phyloP scores from a whole-genome alignment of 2,329 filamentous ascomycete species.

The Colletotrichum tanaceti region DNA sequence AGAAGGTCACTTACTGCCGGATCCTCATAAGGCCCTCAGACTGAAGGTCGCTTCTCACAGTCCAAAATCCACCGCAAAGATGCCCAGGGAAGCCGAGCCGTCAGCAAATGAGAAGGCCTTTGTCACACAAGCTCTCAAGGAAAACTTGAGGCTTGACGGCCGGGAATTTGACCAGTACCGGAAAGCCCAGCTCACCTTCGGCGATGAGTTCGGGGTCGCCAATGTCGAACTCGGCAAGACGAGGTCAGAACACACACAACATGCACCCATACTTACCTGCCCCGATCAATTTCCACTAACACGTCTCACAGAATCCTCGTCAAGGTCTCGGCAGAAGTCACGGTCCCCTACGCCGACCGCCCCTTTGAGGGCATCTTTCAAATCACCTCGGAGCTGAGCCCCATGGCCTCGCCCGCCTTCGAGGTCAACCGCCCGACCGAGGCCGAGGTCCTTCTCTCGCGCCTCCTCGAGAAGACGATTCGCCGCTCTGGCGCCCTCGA shows the following conservation, averaged over 20 bases:
- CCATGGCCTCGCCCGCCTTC: constrained; percentile 91
- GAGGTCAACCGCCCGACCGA: constrained; percentile 87
- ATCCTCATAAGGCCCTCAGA: constrained; percentile 18
- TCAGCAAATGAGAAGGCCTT: constrained; percentile 91
- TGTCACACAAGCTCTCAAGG: constrained; percentile 81
- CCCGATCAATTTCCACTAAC: constrained; percentile 7
- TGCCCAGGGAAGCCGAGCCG: constrained; percentile 93
- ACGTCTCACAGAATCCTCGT: constrained; percentile 75
- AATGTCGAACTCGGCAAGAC: constrained; percentile 92
- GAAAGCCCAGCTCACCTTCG: constrained; percentile 81
- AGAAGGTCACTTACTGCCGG: constrained; percentile 14
- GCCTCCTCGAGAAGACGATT: constrained; percentile 92
- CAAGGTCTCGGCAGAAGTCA: constrained; percentile 88
- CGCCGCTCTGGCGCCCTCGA: constrained; percentile 92
- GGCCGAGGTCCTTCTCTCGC: constrained; percentile 85
- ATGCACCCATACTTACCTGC: background rate
- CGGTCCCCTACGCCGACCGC: constrained; percentile 84
- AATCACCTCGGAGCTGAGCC: constrained; percentile 89
- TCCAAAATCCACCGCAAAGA: constrained; percentile 55
- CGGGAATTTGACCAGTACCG: constrained; percentile 85
- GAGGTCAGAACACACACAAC: constrained; percentile 64
- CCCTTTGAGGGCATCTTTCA: constrained; percentile 96
- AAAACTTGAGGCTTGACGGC: constrained; percentile 86
- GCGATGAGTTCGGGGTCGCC: constrained; percentile 89
- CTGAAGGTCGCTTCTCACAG: constrained; percentile 39